Evolutionary conservation across 495 filamentous ascomycete species (phyloP).

Genomic region (Talaromyces thailandensis): DNA sequence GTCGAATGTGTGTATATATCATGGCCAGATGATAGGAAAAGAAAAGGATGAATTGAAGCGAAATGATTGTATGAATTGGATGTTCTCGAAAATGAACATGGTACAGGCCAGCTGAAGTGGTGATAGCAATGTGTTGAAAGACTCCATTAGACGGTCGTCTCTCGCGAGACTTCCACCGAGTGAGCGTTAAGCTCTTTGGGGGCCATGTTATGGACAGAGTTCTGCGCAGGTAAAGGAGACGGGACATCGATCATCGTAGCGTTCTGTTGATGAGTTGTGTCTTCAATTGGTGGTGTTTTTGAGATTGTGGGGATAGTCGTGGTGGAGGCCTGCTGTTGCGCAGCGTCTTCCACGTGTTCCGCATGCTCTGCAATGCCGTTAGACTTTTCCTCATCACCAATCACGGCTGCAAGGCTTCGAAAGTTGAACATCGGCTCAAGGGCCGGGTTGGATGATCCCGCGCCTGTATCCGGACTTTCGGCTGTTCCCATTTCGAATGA

Average conservation of each 20-base stretch:
- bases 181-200: constrained; percentile 6
- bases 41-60: background rate
- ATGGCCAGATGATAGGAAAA: background rate
- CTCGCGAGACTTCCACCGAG: constrained; percentile 2
- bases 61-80: background rate
- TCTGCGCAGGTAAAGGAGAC: background rate
- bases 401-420: constrained; percentile 75
- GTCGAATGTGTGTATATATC: background rate
- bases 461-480: constrained; percentile 27
- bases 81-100: background rate
- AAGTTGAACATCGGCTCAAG: constrained; percentile 87
- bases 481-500: constrained; percentile 59
- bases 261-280: background rate
- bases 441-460: constrained; percentile 38
- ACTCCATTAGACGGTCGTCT: background rate
- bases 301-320: background rate
- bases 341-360: constrained; percentile 35
- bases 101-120: background rate
- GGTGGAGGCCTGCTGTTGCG: constrained; percentile 1
- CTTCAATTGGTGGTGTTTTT: background rate
- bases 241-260: background rate
- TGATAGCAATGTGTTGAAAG: background rate
- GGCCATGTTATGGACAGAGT: background rate
- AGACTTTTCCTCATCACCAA: constrained; percentile 56
- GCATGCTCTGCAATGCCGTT: constrained; percentile 18